A percentile compares a stretch with the other conserved stretches of the same genome.
phyloP scores from a whole-genome alignment of 1,284 basidiomycete genomes.

The Puccinia horiana region DNA sequence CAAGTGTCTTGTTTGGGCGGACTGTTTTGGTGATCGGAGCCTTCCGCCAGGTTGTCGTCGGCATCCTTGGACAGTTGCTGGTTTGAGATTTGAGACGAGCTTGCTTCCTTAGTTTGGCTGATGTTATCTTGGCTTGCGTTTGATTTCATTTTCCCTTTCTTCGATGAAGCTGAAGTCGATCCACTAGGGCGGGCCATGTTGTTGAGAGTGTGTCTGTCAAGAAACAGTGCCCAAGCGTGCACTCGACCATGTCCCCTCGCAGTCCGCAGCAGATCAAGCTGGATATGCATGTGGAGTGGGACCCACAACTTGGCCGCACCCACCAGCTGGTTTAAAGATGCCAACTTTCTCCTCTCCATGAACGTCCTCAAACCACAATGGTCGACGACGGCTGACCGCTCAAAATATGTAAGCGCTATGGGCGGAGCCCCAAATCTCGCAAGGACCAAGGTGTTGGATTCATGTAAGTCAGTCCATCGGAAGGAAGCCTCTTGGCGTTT shows the following conservation, averaged over 20 bases:
- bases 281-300: neutral
- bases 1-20: conserved; percentile 65
- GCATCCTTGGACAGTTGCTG: neutral
- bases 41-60: neutral
- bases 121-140: too few relatives aligned
- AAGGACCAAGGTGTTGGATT: neutral
- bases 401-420: too few relatives aligned
- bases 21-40: conserved; percentile 56
- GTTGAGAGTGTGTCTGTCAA: neutral
- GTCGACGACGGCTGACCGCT: too few relatives aligned
- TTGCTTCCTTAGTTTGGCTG: neutral
- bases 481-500: too few relatives aligned
- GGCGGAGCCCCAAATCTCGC: too few relatives aligned
- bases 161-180: neutral
- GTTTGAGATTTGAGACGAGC: neutral
- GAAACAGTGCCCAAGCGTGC: neutral
- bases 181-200: conserved; percentile 1
- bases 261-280: neutral
- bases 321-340: neutral
- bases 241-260: neutral
- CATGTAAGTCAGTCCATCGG: too few relatives aligned
- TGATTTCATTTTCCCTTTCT: neutral
- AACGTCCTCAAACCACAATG: too few relatives aligned
- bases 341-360: too few relatives aligned
- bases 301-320: neutral